A percentile compares a stretch with the other conserved stretches of the same genome.
Conservation (phyloP, 140 eudicot genomes). For the Erigeron philadelphicus region DNA sequence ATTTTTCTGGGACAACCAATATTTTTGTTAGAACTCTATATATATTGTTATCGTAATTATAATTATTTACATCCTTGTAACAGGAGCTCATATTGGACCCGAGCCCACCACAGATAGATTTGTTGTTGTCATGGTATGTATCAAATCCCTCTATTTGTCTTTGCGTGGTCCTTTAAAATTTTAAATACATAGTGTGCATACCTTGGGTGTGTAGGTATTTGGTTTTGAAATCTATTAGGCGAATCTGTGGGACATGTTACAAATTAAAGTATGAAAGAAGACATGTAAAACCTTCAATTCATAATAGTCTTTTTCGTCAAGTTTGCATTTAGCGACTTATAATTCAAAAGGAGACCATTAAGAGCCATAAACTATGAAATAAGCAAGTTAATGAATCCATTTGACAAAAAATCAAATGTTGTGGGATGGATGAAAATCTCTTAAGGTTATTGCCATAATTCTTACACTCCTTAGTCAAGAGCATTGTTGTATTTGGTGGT, state of each 20-base stretch:
- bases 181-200: background rate
- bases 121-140: constrained; percentile 89
- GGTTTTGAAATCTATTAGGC: background rate
- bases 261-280: background rate
- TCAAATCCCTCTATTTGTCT: constrained; percentile 12
- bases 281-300: background rate
- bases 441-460: background rate
- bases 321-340: background rate
- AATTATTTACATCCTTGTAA: constrained; percentile 4
- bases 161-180: background rate
- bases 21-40: background rate
- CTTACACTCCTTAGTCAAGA: background rate
- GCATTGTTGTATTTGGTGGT: background rate
- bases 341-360: background rate
- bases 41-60: background rate
- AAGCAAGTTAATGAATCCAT: background rate
- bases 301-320: background rate
- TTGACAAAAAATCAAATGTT: background rate
- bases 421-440: background rate
- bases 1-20: too few species aligned
- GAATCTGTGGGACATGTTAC: background rate
- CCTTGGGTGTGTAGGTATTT: constrained; percentile 10
- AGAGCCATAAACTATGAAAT: background rate
- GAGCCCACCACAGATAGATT: constrained; percentile 99
- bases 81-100: constrained; percentile 99